A percentile compares a stretch with the other conserved stretches of the same genome.
phyloP scores from a whole-genome alignment of 148 eudicot species.

The Vaccinium darrowii region DNA sequence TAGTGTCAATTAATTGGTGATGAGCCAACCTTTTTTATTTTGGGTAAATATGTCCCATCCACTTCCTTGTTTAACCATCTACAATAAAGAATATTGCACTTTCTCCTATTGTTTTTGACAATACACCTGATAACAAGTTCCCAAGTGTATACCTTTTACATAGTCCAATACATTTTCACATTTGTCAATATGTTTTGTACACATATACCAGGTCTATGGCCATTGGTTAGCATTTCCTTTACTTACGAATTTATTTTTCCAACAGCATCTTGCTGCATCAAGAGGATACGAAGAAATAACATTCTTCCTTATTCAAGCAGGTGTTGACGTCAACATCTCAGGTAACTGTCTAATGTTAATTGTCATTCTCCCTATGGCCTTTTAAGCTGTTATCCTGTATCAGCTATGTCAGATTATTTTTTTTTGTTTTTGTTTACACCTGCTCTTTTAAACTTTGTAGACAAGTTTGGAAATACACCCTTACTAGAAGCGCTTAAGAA shows the following conservation, averaged over 20 bases:
- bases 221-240: neutral
- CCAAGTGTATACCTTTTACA: neutral
- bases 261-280: slow-evolving; percentile 93
- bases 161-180: neutral
- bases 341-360: slow-evolving; percentile 35
- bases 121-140: neutral
- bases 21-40: no score
- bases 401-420: neutral
- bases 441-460: slow-evolving; percentile 29
- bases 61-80: neutral
- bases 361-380: neutral
- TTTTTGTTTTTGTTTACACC: neutral
- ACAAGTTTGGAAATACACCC: slow-evolving; percentile 76
- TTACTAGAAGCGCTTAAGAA: slow-evolving; percentile 78
- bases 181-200: neutral
- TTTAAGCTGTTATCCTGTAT: neutral
- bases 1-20: neutral
- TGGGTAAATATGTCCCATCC: neutral
- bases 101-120: neutral
- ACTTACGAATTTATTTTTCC: neutral
- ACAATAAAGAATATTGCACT: neutral
- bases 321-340: slow-evolving; percentile 54
- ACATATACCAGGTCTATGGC: neutral
- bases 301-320: slow-evolving; percentile 64
- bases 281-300: slow-evolving; percentile 73